A percentile compares a stretch with the other conserved stretches of the same genome.
These are phyloP conservation scores for Lycium ferocissimum DNA, from an alignment of 257 asterid species.

Conservation along the genomic window DNA sequence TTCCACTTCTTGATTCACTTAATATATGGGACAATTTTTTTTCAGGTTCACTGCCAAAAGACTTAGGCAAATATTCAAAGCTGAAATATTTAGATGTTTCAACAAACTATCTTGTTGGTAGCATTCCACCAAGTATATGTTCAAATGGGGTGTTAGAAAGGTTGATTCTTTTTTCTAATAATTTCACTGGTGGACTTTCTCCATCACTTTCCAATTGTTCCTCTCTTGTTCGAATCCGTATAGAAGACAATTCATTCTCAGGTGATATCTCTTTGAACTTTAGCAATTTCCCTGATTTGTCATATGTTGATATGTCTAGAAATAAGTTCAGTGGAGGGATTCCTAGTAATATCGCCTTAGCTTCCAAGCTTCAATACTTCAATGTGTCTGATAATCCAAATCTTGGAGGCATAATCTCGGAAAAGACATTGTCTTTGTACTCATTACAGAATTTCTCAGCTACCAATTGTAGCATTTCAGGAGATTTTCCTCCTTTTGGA, in stretches of 20 bases:
- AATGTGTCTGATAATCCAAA: slow-evolving; percentile 80
- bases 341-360: slow-evolving; percentile 56
- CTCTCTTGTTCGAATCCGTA: slow-evolving; percentile 82
- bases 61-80: slow-evolving; percentile 68
- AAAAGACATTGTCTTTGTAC: slow-evolving; percentile 62
- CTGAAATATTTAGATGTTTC: slow-evolving; percentile 83
- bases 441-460: slow-evolving; percentile 79
- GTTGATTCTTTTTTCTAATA: slow-evolving; percentile 81
- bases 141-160: slow-evolving; percentile 61
- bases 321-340: slow-evolving; percentile 76
- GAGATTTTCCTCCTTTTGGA: slow-evolving; percentile 71
- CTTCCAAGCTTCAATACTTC: slow-evolving; percentile 64
- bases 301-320: slow-evolving; percentile 85
- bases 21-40: slow-evolving; percentile 91
- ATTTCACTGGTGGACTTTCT: slow-evolving; percentile 71
- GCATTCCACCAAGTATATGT: slow-evolving; percentile 73
- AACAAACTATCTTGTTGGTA: slow-evolving; percentile 71
- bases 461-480: slow-evolving; percentile 71
- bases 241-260: slow-evolving; percentile 80
- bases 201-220: slow-evolving; percentile 88
- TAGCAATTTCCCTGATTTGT: slow-evolving; percentile 50
- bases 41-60: slow-evolving; percentile 75
- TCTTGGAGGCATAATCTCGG: slow-evolving; percentile 73
- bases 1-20: slow-evolving; percentile 77
- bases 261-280: slow-evolving; percentile 75